These are phyloP conservation scores for Microdochium paspali DNA, from an alignment of 2,329 filamentous ascomycete genomes.

Conservation along the genomic window DNA sequence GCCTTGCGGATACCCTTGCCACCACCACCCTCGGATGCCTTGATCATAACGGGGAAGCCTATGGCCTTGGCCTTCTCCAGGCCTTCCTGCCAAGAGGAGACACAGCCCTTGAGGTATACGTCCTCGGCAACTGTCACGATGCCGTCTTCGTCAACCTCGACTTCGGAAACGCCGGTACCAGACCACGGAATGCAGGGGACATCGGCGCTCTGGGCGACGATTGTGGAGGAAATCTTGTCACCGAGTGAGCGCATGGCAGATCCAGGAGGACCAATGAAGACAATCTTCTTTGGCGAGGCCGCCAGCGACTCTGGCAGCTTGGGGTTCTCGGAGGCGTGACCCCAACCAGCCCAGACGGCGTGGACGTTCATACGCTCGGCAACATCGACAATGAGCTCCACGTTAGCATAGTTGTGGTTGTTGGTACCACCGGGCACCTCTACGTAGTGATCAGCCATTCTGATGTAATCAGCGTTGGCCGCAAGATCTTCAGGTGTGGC, in stretches of 20 bases:
- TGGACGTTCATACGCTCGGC: conserved; percentile 98
- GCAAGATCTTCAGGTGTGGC: conserved; percentile 95
- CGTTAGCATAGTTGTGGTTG: conserved; percentile 99
- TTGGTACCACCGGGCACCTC: conserved; percentile 98
- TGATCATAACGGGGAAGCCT: conserved; percentile 99
- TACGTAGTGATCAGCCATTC: conserved; percentile 99
- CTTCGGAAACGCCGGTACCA: conserved; percentile 78
- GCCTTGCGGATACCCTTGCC: conserved; percentile 99
- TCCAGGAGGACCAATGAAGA: conserved; percentile 96
- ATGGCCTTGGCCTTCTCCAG: conserved; percentile 79
- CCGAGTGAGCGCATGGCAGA: conserved; percentile 98
- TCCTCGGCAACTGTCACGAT: conserved; percentile 89
- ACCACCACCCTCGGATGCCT: conserved; percentile 98
- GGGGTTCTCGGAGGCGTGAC: conserved; percentile 97
- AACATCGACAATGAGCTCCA: conserved; percentile 97
- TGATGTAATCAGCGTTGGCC: conserved; percentile 98
- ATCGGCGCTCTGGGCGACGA: conserved; percentile 91
- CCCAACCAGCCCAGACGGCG: conserved; percentile 98
- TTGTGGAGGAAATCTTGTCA: conserved; percentile 99
- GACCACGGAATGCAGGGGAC: conserved; percentile 99
- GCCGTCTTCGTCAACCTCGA: conserved; percentile 67
- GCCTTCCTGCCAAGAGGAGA: conserved; percentile 82
- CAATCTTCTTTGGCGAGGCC: conserved; percentile 94
- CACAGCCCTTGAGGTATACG: conserved; percentile 84
- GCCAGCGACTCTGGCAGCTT: conserved; percentile 93